These are phyloP conservation scores for Talaromyces verruculosus DNA, from an alignment of 2,329 filamentous ascomycete species.

Conservation along the genomic window DNA sequence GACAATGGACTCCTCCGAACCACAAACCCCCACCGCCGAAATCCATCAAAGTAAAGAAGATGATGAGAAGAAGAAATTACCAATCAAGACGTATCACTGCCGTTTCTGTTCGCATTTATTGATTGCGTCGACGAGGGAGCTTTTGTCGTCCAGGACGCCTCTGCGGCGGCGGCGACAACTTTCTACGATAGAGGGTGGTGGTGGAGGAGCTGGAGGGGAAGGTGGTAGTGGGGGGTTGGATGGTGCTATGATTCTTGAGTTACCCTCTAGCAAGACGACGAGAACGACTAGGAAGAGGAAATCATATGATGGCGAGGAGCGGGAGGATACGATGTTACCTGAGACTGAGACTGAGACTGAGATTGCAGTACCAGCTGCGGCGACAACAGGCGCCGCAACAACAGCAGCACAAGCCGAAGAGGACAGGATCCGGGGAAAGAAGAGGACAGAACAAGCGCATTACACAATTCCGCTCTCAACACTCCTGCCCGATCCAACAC, in stretches of 20 bases:
- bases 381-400: not conserved
- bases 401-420: not conserved
- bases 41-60: not conserved
- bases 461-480: conserved; percentile 55
- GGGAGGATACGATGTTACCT: not conserved
- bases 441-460: conserved; percentile 27
- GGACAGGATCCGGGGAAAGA: not conserved
- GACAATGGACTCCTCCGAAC: not conserved
- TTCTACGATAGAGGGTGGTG: not conserved
- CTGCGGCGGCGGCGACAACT: not conserved
- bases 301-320: not conserved
- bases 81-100: conserved; percentile 60
- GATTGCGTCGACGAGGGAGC: conserved; percentile 57
- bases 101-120: conserved; percentile 64
- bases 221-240: not conserved
- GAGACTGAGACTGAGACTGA: not conserved
- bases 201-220: not conserved
- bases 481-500: conserved; percentile 49
- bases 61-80: conserved; percentile 25
- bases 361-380: no score
- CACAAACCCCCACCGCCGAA: no score
- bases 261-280: not conserved
- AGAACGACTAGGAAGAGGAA: conserved; percentile 32
- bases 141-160: conserved; percentile 35
- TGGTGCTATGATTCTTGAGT: conserved; percentile 4